Conservation (phyloP, 2,329 filamentous ascomycete genomes). For the Monilinia fructicola region DNA sequence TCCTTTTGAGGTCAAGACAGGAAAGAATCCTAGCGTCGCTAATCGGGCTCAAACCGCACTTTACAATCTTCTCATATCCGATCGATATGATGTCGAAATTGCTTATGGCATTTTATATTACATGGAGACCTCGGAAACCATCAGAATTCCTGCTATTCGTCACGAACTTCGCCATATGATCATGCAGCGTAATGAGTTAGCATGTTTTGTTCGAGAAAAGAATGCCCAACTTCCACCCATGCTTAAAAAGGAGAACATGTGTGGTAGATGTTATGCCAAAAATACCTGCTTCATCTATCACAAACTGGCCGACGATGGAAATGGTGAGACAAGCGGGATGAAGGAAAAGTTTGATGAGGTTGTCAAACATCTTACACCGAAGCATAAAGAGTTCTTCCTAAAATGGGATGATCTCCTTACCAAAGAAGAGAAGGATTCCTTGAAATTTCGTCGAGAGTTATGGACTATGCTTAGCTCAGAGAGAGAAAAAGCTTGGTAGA, state of each 20-base stretch:
- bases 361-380: slow-evolving; percentile 71
- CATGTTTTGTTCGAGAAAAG: slow-evolving; percentile 79
- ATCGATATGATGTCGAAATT: slow-evolving; percentile 92
- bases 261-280: slow-evolving; percentile 87
- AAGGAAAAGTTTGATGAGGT: slow-evolving; percentile 79
- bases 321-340: slow-evolving; percentile 77
- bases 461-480: slow-evolving; percentile 95
- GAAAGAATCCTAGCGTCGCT: slow-evolving; percentile 74
- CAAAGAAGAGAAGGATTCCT: slow-evolving; percentile 88
- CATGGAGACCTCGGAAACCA: slow-evolving; percentile 83
- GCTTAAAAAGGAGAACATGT: slow-evolving; percentile 78
- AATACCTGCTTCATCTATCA: slow-evolving; percentile 91
- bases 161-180: slow-evolving; percentile 95
- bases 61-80: slow-evolving; percentile 88
- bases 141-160: slow-evolving; percentile 79
- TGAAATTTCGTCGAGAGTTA: slow-evolving; percentile 82
- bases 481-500: slow-evolving; percentile 78
- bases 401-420: slow-evolving; percentile 94
- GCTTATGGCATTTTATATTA: slow-evolving; percentile 92
- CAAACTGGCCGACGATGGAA: slow-evolving; percentile 80
- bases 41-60: slow-evolving; percentile 93
- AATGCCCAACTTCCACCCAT: slow-evolving; percentile 80
- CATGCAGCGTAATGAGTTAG: slow-evolving; percentile 88
- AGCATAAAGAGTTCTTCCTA: slow-evolving; percentile 79
- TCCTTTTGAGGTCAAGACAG: slow-evolving; percentile 94